phyloP scores from a whole-genome alignment of 1,139 yeast genomes.

The Lodderomyces pseudojiufengensis region DNA sequence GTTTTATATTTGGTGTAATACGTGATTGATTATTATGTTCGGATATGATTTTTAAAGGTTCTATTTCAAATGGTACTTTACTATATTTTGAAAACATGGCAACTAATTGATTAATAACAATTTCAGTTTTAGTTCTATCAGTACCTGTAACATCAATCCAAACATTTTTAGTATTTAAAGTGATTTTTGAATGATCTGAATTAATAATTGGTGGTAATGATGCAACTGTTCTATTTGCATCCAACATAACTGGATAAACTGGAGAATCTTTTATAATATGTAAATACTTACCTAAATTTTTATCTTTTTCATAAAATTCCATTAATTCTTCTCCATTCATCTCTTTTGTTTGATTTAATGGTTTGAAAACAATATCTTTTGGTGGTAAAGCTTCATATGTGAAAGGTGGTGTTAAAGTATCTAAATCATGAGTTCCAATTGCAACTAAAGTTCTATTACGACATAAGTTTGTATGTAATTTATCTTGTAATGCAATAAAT shows the following conservation, averaged over 20 bases:
- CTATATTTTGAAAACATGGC: conserved; percentile 95
- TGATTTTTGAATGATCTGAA: conserved; percentile 85
- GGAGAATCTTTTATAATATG: conserved; percentile 88
- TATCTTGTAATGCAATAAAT: conserved; percentile 93
- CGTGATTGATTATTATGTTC: conserved; percentile 79
- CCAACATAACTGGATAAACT: conserved; percentile 86
- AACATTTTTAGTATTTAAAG: conserved; percentile 79
- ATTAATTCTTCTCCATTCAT: conserved; percentile 77
- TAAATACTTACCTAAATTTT: conserved; percentile 82
- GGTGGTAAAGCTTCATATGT: conserved; percentile 86
- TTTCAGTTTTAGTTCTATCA: conserved; percentile 87
- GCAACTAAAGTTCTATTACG: conserved; percentile 97
- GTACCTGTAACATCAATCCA: conserved; percentile 95
- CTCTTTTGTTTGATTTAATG: conserved; percentile 78
- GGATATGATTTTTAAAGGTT: conserved; percentile 83
- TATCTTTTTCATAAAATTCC: conserved; percentile 89
- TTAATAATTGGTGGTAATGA: conserved; percentile 97
- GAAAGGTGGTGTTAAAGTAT: conserved; percentile 78
- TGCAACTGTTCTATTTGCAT: conserved; percentile 72
- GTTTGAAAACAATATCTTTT: conserved; percentile 70
- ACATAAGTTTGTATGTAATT: conserved; percentile 90
- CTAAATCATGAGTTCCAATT: conserved; percentile 96
- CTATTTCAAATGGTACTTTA: conserved; percentile 72
- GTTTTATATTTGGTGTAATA: conserved; percentile 66
- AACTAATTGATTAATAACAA: conserved; percentile 85